These are phyloP conservation scores for Citrullus colocynthis DNA, from an alignment of 306 rosid species.

Conservation along the genomic window DNA sequence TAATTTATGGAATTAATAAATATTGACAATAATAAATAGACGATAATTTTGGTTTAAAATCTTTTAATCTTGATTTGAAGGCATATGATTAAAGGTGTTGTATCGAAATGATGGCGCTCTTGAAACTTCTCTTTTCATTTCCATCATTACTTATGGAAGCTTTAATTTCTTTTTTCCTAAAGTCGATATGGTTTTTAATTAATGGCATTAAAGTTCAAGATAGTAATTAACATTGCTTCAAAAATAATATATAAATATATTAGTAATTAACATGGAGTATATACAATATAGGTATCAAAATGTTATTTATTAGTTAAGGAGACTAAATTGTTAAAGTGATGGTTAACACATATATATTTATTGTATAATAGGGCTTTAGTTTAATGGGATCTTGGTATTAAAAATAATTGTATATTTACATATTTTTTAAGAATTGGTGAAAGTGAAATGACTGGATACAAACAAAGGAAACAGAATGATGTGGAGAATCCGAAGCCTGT, in stretches of 20 bases:
- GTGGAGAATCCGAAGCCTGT: constrained; percentile 3
- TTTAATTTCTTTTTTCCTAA: background rate
- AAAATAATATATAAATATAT: no score
- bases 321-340: no score
- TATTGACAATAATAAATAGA: background rate
- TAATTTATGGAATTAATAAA: constrained; percentile 4
- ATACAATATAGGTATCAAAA: no score
- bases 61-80: background rate
- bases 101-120: background rate
- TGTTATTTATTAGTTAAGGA: no score
- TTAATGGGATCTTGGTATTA: background rate
- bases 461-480: background rate
- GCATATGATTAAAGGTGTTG: background rate
- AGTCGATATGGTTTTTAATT: background rate
- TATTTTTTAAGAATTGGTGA: background rate
- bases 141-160: background rate
- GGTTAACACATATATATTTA: no score
- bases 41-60: background rate
- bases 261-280: no score
- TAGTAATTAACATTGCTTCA: no score
- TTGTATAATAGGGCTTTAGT: background rate
- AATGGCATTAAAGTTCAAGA: no score
- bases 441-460: background rate
- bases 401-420: no score
- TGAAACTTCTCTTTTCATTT: background rate